Conservation (phyloP, 139 green algal species). For the Chlorella vulgaris region DNA sequence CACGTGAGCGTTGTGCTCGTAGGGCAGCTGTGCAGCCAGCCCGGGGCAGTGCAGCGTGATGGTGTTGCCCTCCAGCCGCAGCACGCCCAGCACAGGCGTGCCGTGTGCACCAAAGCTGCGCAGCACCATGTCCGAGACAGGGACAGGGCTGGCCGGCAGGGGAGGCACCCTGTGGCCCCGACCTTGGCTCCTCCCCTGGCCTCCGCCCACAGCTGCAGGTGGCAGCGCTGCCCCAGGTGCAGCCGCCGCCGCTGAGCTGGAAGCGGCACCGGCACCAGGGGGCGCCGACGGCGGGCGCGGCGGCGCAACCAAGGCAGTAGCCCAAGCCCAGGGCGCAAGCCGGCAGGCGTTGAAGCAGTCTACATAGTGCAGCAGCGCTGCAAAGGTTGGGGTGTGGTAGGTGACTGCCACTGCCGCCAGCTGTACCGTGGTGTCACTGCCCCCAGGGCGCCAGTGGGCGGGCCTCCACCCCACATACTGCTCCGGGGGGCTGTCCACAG, state of each 20-base stretch:
- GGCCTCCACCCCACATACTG: neutral
- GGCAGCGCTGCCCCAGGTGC: neutral
- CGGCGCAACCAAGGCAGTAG: neutral
- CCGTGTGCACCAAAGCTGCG: slow-evolving; percentile 10
- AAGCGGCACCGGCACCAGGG: no score
- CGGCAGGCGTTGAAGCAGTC: slow-evolving; percentile 17
- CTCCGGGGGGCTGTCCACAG: neutral
- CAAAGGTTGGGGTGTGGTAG: slow-evolving; percentile 22
- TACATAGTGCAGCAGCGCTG: slow-evolving; percentile 22
- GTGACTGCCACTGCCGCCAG: slow-evolving; percentile 36
- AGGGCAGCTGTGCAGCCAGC: slow-evolving; percentile 43
- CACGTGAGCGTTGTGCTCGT: slow-evolving; percentile 31
- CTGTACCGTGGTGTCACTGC: slow-evolving; percentile 23
- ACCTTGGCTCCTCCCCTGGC: neutral
- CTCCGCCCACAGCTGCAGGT: no score
- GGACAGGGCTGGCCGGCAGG: slow-evolving; percentile 17
- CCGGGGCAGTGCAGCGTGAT: slow-evolving; percentile 39
- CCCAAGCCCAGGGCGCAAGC: slow-evolving; percentile 35
- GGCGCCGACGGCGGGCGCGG: no score
- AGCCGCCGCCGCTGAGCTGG: neutral
- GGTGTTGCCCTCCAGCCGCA: slow-evolving; percentile 10
- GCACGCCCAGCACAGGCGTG: slow-evolving; percentile 4
- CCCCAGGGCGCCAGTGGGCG: slow-evolving; percentile 33
- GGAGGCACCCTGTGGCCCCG: neutral
- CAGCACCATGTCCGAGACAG: slow-evolving; percentile 36